These are phyloP conservation scores for Diaporthe ampelina DNA, from an alignment of 2,329 filamentous ascomycete species.

Conservation along the genomic window DNA sequence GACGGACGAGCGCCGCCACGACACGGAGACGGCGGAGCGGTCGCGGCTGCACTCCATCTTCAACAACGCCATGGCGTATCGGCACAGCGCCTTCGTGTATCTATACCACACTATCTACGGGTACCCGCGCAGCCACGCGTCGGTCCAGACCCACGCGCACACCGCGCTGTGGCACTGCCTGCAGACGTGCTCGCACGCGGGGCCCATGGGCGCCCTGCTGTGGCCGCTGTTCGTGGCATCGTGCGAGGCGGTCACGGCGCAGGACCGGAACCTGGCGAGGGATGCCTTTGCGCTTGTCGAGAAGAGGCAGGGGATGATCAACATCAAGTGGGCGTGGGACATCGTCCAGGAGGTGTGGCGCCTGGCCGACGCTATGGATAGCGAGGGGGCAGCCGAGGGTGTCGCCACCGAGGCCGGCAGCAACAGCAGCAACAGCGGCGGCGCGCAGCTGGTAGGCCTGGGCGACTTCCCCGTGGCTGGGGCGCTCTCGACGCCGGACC, in stretches of 20 bases:
- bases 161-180: conserved; percentile 67
- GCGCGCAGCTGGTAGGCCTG: neutral
- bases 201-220: conserved; percentile 74
- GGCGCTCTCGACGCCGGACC: conserved; percentile 50
- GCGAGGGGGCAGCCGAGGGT: conserved; percentile 30
- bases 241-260: conserved; percentile 66
- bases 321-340: conserved; percentile 72
- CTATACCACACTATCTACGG: conserved; percentile 69
- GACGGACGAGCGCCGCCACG: conserved; percentile 42
- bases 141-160: conserved; percentile 68
- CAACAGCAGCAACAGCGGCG: conserved; percentile 34
- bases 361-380: conserved; percentile 58
- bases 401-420: neutral
- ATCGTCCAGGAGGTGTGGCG: conserved; percentile 74
- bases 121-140: conserved; percentile 59
- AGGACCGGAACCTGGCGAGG: conserved; percentile 66
- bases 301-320: conserved; percentile 74
- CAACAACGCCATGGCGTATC: conserved; percentile 72
- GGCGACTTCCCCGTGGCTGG: conserved; percentile 1
- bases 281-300: conserved; percentile 67
- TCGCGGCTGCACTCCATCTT: conserved; percentile 66
- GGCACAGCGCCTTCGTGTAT: conserved; percentile 70
- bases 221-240: conserved; percentile 76
- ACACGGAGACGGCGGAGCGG: conserved; percentile 50
- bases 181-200: conserved; percentile 66